These are phyloP conservation scores for Staphylotrichum tortipilum DNA, from an alignment of 495 filamentous ascomycete species.

Conservation along the genomic window DNA sequence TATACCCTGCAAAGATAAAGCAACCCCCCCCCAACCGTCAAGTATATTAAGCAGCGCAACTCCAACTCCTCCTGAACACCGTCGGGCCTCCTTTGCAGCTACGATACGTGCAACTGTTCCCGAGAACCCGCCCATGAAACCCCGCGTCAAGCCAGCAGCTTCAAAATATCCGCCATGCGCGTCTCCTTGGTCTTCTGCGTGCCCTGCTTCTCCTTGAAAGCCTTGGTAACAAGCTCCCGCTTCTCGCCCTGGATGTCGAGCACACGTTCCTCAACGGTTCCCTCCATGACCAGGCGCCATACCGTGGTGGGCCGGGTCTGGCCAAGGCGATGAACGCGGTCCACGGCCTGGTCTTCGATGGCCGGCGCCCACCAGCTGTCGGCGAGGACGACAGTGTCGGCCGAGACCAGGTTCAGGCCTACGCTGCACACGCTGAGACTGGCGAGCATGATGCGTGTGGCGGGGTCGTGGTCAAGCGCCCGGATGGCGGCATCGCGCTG, in stretches of 20 bases:
- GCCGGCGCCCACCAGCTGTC: constrained; percentile 91
- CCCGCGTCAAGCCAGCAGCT: constrained; percentile 29
- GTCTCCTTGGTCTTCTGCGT: constrained; percentile 37
- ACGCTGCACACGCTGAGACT: constrained; percentile 76
- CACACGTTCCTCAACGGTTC: constrained; percentile 77
- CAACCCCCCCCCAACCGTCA: no score
- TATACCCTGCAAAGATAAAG: no score
- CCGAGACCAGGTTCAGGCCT: constrained; percentile 80
- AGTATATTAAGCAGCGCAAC: no score
- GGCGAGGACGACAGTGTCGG: constrained; percentile 75
- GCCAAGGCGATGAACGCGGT: constrained; percentile 81
- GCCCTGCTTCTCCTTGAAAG: constrained; percentile 55
- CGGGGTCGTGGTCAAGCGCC: constrained; percentile 55
- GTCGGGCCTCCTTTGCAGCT: no score
- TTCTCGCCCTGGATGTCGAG: constrained; percentile 76
- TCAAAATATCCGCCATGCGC: constrained; percentile 32
- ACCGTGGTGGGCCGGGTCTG: constrained; percentile 72
- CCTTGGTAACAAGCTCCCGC: constrained; percentile 66
- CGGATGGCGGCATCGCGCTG: constrained; percentile 63
- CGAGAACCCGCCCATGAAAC: no score
- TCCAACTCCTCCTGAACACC: no score
- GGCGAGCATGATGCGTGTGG: constrained; percentile 72
- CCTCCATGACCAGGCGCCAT: constrained; percentile 75
- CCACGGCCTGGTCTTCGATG: constrained; percentile 89
- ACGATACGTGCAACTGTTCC: no score